Percentiles rank a stretch among this genome's conserved stretches.
phyloP scores from a whole-genome alignment of 225 moss, liverwort and hornwort genomes.

The Anthoceros angustus region DNA sequence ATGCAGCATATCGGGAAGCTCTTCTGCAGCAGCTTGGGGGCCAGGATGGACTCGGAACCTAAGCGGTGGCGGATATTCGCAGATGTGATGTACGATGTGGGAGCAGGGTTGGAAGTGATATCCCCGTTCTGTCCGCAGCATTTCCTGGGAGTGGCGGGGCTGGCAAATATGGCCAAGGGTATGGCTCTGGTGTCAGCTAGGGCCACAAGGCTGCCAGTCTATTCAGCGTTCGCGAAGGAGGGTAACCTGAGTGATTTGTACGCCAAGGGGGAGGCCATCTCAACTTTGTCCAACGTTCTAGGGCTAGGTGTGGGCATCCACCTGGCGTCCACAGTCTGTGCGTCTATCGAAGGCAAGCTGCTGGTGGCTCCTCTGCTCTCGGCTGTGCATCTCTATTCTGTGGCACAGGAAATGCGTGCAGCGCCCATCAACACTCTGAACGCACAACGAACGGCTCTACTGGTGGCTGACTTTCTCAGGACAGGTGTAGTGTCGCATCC shows the following conservation, averaged over 20 bases:
- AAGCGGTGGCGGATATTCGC: slow-evolving; percentile 98
- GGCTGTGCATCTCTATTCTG: slow-evolving; percentile 72
- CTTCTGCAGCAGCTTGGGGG: slow-evolving; percentile 82
- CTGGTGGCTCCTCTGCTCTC: slow-evolving; percentile 65
- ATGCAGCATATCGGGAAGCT: slow-evolving; percentile 98
- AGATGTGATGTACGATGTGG: slow-evolving; percentile 85
- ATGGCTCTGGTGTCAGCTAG: slow-evolving; percentile 96
- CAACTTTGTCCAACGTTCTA: slow-evolving; percentile 85
- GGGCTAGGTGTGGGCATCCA: slow-evolving; percentile 88
- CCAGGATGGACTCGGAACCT: slow-evolving; percentile 98
- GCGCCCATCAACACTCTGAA: slow-evolving; percentile 95
- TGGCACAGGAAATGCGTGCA: slow-evolving; percentile 94
- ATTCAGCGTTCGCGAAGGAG: slow-evolving; percentile 85
- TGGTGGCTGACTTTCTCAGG: slow-evolving; percentile 83
- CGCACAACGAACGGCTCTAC: slow-evolving; percentile 77
- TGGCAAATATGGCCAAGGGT: slow-evolving; percentile 98
- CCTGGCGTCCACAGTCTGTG: slow-evolving; percentile 71
- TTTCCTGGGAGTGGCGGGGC: slow-evolving; percentile 80
- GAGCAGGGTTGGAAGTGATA: slow-evolving; percentile 83
- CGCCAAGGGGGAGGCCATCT: slow-evolving; percentile 97
- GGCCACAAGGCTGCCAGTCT: slow-evolving; percentile 84
- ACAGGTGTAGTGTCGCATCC: slow-evolving; percentile 76
- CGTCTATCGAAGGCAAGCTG: slow-evolving; percentile 82
- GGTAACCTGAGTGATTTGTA: slow-evolving; percentile 95
- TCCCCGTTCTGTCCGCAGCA: slow-evolving; percentile 86